A percentile compares a stretch with the other conserved stretches of the same genome.
These are phyloP conservation scores for Colletotrichum neosansevieriae DNA, from an alignment of 2,329 filamentous ascomycete genomes.

Conservation along the genomic window DNA sequence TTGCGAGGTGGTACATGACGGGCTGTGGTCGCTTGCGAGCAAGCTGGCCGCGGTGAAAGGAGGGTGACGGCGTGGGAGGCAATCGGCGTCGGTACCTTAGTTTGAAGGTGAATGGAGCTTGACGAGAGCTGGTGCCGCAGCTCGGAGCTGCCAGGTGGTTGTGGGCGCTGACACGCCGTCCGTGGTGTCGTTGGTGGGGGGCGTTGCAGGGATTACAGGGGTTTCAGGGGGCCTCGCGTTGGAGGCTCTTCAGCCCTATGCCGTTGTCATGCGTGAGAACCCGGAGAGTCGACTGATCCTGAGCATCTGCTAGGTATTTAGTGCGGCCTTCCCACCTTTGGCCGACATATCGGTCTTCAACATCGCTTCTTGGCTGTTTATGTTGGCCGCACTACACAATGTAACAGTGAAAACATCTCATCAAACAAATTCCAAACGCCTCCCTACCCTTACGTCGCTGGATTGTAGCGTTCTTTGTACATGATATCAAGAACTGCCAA, in stretches of 20 bases:
- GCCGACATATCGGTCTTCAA: too few species aligned
- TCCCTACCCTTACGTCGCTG: too few species aligned
- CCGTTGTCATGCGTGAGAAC: conserved; percentile 1
- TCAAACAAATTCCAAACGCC: too few species aligned
- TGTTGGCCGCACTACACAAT: too few species aligned
- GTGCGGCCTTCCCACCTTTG: too few species aligned
- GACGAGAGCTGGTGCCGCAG: conserved; percentile 22
- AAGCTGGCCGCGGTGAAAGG: conserved; percentile 19
- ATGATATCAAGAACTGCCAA: background rate
- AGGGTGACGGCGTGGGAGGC: background rate
- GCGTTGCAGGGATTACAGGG: conserved; percentile 32
- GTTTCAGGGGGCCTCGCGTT: conserved; percentile 25
- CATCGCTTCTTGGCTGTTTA: too few species aligned
- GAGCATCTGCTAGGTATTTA: background rate
- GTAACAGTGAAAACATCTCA: too few species aligned
- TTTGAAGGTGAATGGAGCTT: conserved; percentile 29
- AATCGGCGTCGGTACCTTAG: background rate
- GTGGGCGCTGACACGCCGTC: background rate
- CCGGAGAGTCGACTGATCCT: conserved; percentile 4
- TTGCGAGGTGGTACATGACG: conserved; percentile 93
- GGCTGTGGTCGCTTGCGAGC: conserved; percentile 8
- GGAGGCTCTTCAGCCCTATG: conserved; percentile 34
- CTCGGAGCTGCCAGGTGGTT: conserved; percentile 35
- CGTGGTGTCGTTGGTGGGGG: conserved; percentile 15
- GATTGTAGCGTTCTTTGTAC: background rate